These are phyloP conservation scores for Cymodocea nodosa DNA, from an alignment of 116 monocot species.

Conservation along the genomic window DNA sequence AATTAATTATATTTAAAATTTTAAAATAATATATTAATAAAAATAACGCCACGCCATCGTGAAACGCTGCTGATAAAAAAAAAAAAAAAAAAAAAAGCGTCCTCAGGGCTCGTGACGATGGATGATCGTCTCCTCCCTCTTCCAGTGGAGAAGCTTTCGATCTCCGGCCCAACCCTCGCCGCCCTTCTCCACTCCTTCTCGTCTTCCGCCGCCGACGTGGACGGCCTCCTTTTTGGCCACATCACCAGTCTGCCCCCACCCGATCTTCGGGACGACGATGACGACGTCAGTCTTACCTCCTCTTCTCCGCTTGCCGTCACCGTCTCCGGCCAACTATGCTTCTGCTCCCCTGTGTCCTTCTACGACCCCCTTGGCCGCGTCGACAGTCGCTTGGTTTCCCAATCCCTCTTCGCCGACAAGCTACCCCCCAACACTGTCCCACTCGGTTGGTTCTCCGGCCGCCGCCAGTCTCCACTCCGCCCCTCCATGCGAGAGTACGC, in stretches of 20 bases:
- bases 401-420: slow-evolving; percentile 5
- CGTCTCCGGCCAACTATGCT: slow-evolving; percentile 29
- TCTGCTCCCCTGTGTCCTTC: slow-evolving; percentile 27
- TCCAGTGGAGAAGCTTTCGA: slow-evolving; percentile 30
- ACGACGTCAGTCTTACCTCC: slow-evolving; percentile 11
- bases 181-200: slow-evolving; percentile 50
- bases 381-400: slow-evolving; percentile 8
- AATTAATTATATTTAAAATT: too few species aligned
- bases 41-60: too few species aligned
- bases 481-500: slow-evolving; percentile 76
- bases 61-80: too few species aligned
- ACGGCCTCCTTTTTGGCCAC: slow-evolving; percentile 62
- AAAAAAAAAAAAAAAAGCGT: too few species aligned
- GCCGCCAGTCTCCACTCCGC: slow-evolving; percentile 43
- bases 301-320: slow-evolving; percentile 12
- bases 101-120: not conserved
- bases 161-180: slow-evolving; percentile 54
- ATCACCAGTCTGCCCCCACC: slow-evolving; percentile 30
- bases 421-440: slow-evolving; percentile 6
- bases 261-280: slow-evolving; percentile 30
- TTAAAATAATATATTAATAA: too few species aligned
- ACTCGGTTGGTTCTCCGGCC: slow-evolving; percentile 64
- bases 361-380: slow-evolving; percentile 44
- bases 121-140: slow-evolving; percentile 2
- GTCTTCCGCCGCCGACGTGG: slow-evolving; percentile 40